Evolutionary conservation across 1,284 basidiomycete genomes (phyloP), one percentile per base, ranked within the genome.

Genomic region (Puccinia polysora): DNA sequence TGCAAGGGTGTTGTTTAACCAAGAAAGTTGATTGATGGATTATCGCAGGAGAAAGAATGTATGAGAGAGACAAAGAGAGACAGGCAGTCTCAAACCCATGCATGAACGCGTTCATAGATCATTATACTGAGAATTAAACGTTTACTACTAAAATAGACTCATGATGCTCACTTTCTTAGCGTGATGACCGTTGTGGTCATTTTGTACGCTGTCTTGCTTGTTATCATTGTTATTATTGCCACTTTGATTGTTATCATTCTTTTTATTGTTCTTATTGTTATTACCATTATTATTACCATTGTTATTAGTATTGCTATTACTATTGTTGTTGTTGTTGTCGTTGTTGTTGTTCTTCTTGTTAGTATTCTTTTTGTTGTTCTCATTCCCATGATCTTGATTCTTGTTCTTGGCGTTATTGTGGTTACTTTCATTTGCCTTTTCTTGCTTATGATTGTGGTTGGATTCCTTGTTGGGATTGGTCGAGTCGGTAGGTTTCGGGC

Each of bases 291-390:
- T 58, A 5, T 58, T 58, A 15, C 28, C 43, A 1, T 58, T 58
- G 15, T 58, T 58, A 32, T 40, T 40, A 1, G 10, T 23, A 20
- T 58, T 32, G 10, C 43, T 58, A 18, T 58, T 32, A 14, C n/a
- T 15, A 14, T 32, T 15, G 20, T 55, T 32, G 7, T 55, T 55
- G 28, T 55, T 55, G 2, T 55, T 55, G 30, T 36, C 38, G n/a
- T 38, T 34, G 32, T 34, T n/a, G n/a, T 40, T 34, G 6, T 58
- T 40, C 15, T 58, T 58, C 5, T 58, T 58, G n/a, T 38, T 58
- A 23, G 36, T 40, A 7, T 23, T 40, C 2, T 56, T 32, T n/a
- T n/a, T n/a, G n/a, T n/a, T n/a, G n/a, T n/a, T n/a, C n/a, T n/a
- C n/a, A 12, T 56, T 56, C 4, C 20, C 4, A 1, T 56, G 18